Evolutionary conservation across 1,139 yeast species (phyloP).

Genomic region (Zygosaccharomyces pseudobailii): DNA sequence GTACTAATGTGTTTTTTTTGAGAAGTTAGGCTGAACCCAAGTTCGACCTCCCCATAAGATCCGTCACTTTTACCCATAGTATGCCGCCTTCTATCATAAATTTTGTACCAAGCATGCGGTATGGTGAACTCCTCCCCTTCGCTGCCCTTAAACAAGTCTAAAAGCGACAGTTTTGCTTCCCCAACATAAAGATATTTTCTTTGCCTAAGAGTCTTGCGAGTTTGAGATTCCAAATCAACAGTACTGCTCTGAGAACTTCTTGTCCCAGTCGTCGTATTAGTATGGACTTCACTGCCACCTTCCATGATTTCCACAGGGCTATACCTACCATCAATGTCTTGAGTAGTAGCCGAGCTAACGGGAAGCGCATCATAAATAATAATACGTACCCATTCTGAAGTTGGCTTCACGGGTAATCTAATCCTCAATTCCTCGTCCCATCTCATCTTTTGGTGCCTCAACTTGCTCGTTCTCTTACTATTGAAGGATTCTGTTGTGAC

Average conservation of each 20-base stretch:
- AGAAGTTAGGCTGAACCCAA: conserved; percentile 21
- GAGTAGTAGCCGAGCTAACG: conserved; percentile 6
- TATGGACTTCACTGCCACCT: neutral
- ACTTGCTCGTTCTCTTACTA: conserved; percentile 22
- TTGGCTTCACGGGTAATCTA: conserved; percentile 26
- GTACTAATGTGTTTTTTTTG: conserved; percentile 16
- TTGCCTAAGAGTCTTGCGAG: neutral
- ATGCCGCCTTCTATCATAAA: conserved; percentile 25
- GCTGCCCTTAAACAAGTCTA: conserved; percentile 24
- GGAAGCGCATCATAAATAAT: conserved; percentile 28
- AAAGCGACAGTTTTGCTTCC: conserved; percentile 27
- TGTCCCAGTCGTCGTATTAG: neutral
- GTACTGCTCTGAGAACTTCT: neutral
- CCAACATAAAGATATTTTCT: conserved; percentile 28
- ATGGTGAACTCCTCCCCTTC: conserved; percentile 19
- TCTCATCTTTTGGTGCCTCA: conserved; percentile 20
- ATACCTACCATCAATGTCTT: neutral
- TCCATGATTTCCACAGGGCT: neutral
- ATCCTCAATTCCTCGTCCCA: conserved; percentile 30
- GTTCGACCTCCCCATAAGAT: conserved; percentile 25
- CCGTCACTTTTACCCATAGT: conserved; percentile 10
- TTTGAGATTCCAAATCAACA: neutral
- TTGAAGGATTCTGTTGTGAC: conserved; percentile 27
- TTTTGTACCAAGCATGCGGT: conserved; percentile 24
- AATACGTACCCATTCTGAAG: conserved; percentile 26